Percentiles rank a stretch among this genome's conserved stretches.
These are phyloP conservation scores for Falciphora oryzae DNA, from an alignment of 2,329 filamentous ascomycete species.

Conservation along the genomic window DNA sequence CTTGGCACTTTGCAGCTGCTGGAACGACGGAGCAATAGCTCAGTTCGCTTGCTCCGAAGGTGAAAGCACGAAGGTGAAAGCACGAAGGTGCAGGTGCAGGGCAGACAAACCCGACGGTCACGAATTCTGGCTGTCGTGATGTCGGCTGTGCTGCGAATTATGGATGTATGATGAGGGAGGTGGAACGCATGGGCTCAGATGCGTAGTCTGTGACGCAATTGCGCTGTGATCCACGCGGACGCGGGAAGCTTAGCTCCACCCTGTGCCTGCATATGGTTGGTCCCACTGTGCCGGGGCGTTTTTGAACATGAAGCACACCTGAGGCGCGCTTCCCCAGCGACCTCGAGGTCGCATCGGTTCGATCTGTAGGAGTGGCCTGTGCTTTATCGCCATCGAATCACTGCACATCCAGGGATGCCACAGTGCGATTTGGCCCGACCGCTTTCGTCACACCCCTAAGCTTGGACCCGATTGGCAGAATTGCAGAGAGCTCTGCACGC, in stretches of 20 bases:
- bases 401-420: no score
- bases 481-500: background rate
- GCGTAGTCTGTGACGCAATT: conserved; percentile 5
- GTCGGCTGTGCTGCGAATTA: background rate
- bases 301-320: background rate
- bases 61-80: background rate
- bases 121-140: background rate
- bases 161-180: background rate
- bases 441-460: no score
- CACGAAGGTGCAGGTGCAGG: background rate
- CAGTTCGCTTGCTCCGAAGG: background rate
- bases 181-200: background rate
- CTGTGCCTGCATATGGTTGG: background rate
- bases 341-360: background rate
- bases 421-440: no score
- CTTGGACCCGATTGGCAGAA: background rate
- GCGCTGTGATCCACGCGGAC: background rate
- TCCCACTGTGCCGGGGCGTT: background rate
- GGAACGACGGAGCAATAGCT: background rate
- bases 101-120: background rate
- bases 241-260: background rate
- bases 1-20: background rate
- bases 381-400: background rate
- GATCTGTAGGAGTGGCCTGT: background rate
- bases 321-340: no score